Evolutionary conservation across 2,329 filamentous ascomycete species (phyloP), one percentile per base, ranked within the genome.

Genomic region (Fusarium oxysporum): DNA sequence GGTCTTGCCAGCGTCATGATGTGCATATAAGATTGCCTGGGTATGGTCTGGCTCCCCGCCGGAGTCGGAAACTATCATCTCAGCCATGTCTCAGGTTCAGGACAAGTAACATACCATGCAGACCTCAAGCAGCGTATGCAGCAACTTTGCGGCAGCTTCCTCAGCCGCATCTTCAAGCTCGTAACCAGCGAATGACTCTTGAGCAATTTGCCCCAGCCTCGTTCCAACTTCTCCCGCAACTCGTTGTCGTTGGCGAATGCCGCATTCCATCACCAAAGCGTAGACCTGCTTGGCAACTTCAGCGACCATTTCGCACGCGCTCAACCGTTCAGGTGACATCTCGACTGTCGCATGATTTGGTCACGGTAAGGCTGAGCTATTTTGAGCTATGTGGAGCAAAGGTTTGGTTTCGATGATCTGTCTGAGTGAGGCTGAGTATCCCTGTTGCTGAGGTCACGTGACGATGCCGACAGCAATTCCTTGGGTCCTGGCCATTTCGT

Each of bases 71-170:
- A 57, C 54, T 57, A 23, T 25, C 25, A 25, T 19, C 19, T 33
- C 1, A 33, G n/a, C 17, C 0, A 21, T 12, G 50, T 40, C 7
- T 13, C 0, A 13, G 2, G 5, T 6, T 0, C 0, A 0, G 10
- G 9, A 7, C 0, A n/a, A 0, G 0, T 0, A 5, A 7, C 4
- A 2, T 3, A 58, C 55, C 19, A 50, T 23, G 23, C 55, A 58
- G 1, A 58, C 21, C 0, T 19, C 19, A 8, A 58, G 11, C 0
- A 58, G 19, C 0, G 10, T 30, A 30, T 48, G 41, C 1, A 58
- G 2, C 0, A 58, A 2, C 0, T 0, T 6, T 4, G 23, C 23
- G 0, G 55, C 41, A 0, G 23, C 6, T 0, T 30, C 14, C 17
- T 58, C 55, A 8, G 23, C 32, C 0, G 8, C 19, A 4, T 37